Conservation (phyloP, 768 basidiomycete genomes). For the Dictyophora rubrovolvata region DNA sequence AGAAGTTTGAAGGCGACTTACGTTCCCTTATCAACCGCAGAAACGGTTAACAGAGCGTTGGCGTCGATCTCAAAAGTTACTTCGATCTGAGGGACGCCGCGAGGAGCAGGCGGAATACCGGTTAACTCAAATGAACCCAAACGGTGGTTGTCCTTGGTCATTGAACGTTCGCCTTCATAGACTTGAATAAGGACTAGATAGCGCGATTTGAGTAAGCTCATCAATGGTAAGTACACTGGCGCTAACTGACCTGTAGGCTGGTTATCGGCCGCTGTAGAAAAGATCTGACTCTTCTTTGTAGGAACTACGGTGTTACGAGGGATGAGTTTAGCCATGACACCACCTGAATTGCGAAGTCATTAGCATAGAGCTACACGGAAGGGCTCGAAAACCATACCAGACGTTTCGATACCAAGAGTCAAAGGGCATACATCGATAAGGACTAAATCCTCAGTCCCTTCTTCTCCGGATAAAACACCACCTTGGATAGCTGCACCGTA, state of each 20-base stretch:
- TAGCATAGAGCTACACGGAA: background rate
- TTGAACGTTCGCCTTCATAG: conserved; percentile 91
- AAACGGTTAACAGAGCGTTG: conserved; percentile 92
- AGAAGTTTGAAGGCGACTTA: conserved; percentile 24
- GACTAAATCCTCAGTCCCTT: conserved; percentile 81
- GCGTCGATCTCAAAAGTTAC: conserved; percentile 94
- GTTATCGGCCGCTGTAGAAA: conserved; percentile 16
- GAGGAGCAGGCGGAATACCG: conserved; percentile 87
- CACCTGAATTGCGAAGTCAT: conserved; percentile 33
- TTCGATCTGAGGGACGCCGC: conserved; percentile 95
- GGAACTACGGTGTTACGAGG: conserved; percentile 97
- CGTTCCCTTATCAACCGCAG: conserved; percentile 92
- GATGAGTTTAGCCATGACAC: conserved; percentile 97
- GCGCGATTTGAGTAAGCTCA: conserved; percentile 39
- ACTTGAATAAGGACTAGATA: conserved; percentile 96
- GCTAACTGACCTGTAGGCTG: conserved; percentile 4
- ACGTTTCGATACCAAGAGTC: conserved; percentile 98
- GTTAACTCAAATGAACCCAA: conserved; percentile 95
- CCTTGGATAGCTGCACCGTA: conserved; percentile 99
- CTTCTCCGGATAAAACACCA: conserved; percentile 93
- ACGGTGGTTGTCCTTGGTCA: conserved; percentile 98
- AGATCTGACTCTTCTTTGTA: conserved; percentile 86
- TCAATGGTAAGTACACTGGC: conserved; percentile 53
- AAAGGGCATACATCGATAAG: conserved; percentile 96
- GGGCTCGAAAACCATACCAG: conserved; percentile 27